Conservation (phyloP, 2,329 filamentous ascomycete genomes). For the Cladorrhinum sp. region DNA sequence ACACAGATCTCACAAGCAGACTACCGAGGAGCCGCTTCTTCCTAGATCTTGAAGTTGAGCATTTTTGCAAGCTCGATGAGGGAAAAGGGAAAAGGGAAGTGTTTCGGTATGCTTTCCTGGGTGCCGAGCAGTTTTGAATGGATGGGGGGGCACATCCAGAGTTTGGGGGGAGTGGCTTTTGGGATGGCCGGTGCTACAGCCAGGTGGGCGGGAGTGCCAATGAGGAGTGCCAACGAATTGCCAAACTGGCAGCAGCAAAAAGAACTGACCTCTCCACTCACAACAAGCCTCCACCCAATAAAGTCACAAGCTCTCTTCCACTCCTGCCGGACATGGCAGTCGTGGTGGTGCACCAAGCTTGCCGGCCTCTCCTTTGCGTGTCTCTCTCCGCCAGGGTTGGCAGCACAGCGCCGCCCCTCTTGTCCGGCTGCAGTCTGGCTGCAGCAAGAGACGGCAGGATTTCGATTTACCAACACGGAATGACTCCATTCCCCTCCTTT, state of each 20-base stretch:
- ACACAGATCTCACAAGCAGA: slow-evolving; percentile 46
- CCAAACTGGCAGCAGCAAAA: slow-evolving; percentile 9
- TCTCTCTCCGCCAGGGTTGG: not conserved
- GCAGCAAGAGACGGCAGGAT: slow-evolving; percentile 7
- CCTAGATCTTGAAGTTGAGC: slow-evolving; percentile 53
- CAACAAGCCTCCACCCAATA: not conserved
- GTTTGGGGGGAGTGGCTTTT: slow-evolving; percentile 8
- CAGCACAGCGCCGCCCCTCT: not conserved
- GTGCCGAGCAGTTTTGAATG: slow-evolving; percentile 37
- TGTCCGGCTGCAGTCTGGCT: not conserved
- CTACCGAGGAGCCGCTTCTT: slow-evolving; percentile 52
- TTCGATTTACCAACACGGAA: not conserved
- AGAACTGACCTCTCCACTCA: not conserved
- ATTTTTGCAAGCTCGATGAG: slow-evolving; percentile 51
- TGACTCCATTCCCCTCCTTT: not conserved
- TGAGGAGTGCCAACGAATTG: slow-evolving; percentile 14
- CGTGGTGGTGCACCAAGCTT: not conserved
- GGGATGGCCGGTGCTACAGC: slow-evolving; percentile 11
- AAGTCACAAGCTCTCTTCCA: not conserved
- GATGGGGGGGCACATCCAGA: slow-evolving; percentile 2
- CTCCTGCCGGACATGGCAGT: not conserved
- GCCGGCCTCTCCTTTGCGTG: not conserved
- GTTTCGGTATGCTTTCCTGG: slow-evolving; percentile 28
- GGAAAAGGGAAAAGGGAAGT: slow-evolving; percentile 36
- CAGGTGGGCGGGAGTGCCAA: slow-evolving; percentile 12